These are phyloP conservation scores for Coccomyxa sp. DNA, from an alignment of 139 green algal species.

Conservation along the genomic window DNA sequence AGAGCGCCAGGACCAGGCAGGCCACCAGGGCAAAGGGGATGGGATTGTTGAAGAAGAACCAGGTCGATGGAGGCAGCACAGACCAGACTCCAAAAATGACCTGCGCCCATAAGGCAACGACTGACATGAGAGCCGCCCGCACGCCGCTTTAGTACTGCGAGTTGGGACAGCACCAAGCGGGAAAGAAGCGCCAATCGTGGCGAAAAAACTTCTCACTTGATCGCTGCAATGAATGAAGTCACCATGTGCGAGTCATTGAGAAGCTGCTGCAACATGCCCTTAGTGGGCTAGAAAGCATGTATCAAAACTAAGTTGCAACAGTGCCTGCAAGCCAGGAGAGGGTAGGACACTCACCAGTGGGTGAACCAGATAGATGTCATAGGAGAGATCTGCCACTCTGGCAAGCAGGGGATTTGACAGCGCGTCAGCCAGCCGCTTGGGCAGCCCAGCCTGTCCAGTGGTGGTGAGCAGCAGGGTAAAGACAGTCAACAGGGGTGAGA, in stretches of 20 bases:
- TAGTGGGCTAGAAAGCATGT: no score
- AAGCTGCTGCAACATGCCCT: no score
- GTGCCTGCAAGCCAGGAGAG: no score
- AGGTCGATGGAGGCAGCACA: neutral
- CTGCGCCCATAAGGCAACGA: neutral
- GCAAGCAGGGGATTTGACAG: neutral
- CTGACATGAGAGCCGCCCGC: neutral
- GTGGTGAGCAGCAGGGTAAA: neutral
- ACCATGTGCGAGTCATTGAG: neutral
- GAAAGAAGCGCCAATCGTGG: neutral
- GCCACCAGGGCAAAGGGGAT: neutral
- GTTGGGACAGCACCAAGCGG: neutral
- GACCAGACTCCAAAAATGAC: neutral
- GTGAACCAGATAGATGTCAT: neutral
- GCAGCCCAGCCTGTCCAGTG: neutral
- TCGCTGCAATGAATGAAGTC: neutral
- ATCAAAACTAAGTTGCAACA: no score
- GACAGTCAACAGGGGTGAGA: neutral
- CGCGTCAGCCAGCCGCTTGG: neutral
- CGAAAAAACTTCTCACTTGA: neutral
- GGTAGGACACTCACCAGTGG: neutral
- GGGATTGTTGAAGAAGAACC: neutral
- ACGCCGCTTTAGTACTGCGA: no score
- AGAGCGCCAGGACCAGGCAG: neutral
- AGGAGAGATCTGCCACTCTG: neutral